phyloP scores from a whole-genome alignment of 352 stramenopile species.

The Globisporangium okanoganense region DNA sequence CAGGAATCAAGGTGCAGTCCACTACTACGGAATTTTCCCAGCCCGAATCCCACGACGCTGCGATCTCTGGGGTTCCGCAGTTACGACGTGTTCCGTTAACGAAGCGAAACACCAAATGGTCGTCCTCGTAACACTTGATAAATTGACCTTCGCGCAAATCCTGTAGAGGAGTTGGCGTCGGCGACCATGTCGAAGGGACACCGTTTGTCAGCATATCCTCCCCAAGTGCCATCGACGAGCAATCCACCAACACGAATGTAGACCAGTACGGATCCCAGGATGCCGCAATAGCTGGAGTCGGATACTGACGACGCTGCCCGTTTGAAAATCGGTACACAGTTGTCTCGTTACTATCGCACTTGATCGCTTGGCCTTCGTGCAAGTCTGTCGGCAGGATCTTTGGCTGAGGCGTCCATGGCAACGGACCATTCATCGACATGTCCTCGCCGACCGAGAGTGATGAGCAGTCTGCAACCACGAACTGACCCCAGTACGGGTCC shows the following conservation, averaged over 20 bases:
- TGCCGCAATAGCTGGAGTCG: slow-evolving; percentile 13
- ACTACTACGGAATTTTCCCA: slow-evolving; percentile 11
- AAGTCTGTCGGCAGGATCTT: background rate
- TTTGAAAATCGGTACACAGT: slow-evolving; percentile 19
- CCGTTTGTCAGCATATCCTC: slow-evolving; percentile 5
- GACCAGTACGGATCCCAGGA: slow-evolving; percentile 26
- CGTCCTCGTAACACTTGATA: slow-evolving; percentile 16
- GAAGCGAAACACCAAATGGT: slow-evolving; percentile 14
- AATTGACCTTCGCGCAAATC: background rate
- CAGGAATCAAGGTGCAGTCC: slow-evolving; percentile 15
- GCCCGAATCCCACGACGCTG: slow-evolving; percentile 18
- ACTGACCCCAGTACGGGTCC: slow-evolving; percentile 17
- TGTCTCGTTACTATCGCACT: slow-evolving; percentile 9
- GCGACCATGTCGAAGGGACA: background rate
- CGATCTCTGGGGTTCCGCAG: slow-evolving; percentile 15
- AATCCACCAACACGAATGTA: slow-evolving; percentile 12
- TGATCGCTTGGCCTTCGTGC: slow-evolving; percentile 15
- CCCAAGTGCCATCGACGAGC: slow-evolving; percentile 9
- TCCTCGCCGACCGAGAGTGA: slow-evolving; percentile 12
- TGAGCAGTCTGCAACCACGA: slow-evolving; percentile 17
- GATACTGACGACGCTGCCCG: slow-evolving; percentile 18
- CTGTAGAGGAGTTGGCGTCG: background rate
- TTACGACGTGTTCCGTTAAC: slow-evolving; percentile 5
- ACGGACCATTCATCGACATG: slow-evolving; percentile 4
- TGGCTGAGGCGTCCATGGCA: background rate